Base-by-base conservation (phyloP, 192 early-diverging fungal species). In the Linnemannia hyalina region DNA sequence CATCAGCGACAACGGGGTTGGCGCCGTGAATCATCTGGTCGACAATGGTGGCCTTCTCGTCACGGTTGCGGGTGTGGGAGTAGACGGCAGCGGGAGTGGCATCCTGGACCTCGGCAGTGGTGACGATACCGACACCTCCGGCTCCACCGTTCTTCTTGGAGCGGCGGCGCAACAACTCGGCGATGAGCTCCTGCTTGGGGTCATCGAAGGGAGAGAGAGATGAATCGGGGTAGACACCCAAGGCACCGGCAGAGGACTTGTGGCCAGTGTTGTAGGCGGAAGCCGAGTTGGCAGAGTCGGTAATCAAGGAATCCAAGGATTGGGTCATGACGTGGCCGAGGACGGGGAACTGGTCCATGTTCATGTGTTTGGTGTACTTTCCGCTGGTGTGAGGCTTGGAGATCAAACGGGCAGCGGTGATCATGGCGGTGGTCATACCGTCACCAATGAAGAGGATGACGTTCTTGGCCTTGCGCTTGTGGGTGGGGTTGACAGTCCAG, bases 221-320 rank as follows among this genome's bases (percentile, higher is more conserved):
- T 23, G 93, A 93, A 77, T 94, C 93, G 36, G 92, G 84, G 82
- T 94, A 93, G 65, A 93, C 93, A 87, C 86, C 88, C 29, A 94
- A 69, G 76, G 91, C 89, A 78, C 91, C 90, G 81, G 91, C 90
- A 42, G 84, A 89, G 57, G 84, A 80, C 88, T 94, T 93, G 76
- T 94, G 92, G 20, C 92, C 93, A 82, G 91, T 85, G 82, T 90
- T 88, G 87, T 94, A 94, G 76, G 93, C 82, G 10, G 90, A 85
- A 63, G 93, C 93, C n/a, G 91, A 93, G 88, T 94, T 94, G 85
- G 93, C 93, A 76, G 93, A 94, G 85, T 94, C 93, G 57, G 93
- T 94, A 60, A 93, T 76, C 38, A 94, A 88, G 32, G 91, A 83
- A 80, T 94, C 93, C 55, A 94, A 82, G 10, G 89, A 93, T 80